Percentiles rank a stretch among this genome's conserved stretches.
Conservation (phyloP, 129 eudicot species). For the Glebionis coronaria region DNA sequence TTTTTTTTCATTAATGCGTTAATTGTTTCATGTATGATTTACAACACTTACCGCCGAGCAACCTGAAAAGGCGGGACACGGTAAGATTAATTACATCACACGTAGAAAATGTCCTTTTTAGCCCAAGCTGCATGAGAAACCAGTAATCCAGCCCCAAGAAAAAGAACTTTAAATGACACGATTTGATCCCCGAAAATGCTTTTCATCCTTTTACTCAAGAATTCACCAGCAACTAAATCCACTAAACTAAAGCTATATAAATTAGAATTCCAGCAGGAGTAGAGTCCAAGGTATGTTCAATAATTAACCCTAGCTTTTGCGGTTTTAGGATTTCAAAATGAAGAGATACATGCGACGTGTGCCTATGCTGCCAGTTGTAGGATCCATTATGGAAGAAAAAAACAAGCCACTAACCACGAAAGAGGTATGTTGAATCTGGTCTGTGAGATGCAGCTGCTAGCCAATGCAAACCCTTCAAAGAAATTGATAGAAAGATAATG, state of each 20-base stretch:
- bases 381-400: slow-evolving; percentile 1
- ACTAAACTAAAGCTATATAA: slow-evolving; percentile 40
- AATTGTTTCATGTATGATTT: background rate
- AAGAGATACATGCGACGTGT: slow-evolving; percentile 31
- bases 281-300: too few species aligned
- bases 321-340: slow-evolving; percentile 58
- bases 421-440: slow-evolving; percentile 43
- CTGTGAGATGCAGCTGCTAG: slow-evolving; percentile 83
- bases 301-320: slow-evolving; percentile 37
- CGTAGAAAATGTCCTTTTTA: slow-evolving; percentile 15
- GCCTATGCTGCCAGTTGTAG: slow-evolving; percentile 57
- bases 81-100: too few species aligned
- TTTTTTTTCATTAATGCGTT: background rate
- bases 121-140: slow-evolving; percentile 73
- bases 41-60: background rate
- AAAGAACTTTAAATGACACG: slow-evolving; percentile 52
- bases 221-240: slow-evolving; percentile 68
- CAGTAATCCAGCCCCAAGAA: slow-evolving; percentile 81
- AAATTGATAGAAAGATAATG: slow-evolving; percentile 74
- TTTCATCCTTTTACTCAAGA: slow-evolving; percentile 81
- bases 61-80: too few species aligned
- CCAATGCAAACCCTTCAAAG: slow-evolving; percentile 82
- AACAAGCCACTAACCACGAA: too few species aligned
- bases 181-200: slow-evolving; percentile 62
- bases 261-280: background rate